Evolutionary conservation across 495 filamentous ascomycete genomes (phyloP).

Genomic region (Aspergillus campestris): DNA sequence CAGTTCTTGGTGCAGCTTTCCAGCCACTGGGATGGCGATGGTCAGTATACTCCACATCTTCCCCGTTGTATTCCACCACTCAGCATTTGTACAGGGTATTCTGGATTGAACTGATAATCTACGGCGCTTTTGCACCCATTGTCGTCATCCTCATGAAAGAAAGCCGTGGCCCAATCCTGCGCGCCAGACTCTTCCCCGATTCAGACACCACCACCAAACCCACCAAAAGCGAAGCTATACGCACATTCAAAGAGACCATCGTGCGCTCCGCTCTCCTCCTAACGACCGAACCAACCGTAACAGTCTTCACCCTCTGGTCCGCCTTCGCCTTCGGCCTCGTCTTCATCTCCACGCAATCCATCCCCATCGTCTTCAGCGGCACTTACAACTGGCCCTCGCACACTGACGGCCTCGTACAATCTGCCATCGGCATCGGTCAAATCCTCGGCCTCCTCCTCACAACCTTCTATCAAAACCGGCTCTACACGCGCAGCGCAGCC

Average conservation of each 20-base stretch:
- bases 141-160: conserved; percentile 5
- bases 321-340: conserved; percentile 8
- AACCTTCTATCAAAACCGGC: conserved; percentile 1
- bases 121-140: conserved; percentile 1
- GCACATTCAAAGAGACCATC: conserved; percentile 5
- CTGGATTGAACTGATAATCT: conserved; percentile 9
- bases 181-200: neutral
- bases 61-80: neutral
- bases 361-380: conserved; percentile 6
- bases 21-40: conserved; percentile 7
- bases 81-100: conserved; percentile 5
- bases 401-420: conserved; percentile 3
- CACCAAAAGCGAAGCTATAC: neutral
- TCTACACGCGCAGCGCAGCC: conserved; percentile 3
- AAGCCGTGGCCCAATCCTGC: conserved; percentile 3
- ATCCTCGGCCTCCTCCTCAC: conserved; percentile 5
- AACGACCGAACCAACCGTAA: conserved; percentile 6
- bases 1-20: conserved; percentile 3
- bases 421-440: conserved; percentile 5
- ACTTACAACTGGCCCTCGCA: conserved; percentile 1
- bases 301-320: conserved; percentile 7
- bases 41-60: neutral
- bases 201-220: neutral
- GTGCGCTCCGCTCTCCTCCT: conserved; percentile 4
- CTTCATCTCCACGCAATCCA: conserved; percentile 10